These are phyloP conservation scores for Solanum peruvianum DNA, from an alignment of 257 asterid species.

Conservation along the genomic window DNA sequence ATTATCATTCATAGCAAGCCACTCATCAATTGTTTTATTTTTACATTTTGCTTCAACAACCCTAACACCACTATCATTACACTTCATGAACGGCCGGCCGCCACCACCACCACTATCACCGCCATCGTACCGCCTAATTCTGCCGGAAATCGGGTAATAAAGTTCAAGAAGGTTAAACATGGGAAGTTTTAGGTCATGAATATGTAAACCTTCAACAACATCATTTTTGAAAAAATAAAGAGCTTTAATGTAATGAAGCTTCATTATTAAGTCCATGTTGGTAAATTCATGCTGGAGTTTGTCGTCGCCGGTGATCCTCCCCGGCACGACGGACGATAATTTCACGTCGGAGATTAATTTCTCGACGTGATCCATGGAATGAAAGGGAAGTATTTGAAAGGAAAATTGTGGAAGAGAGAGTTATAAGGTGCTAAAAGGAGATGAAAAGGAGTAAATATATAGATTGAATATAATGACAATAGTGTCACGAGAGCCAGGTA, in stretches of 20 bases:
- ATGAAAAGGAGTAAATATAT: background rate
- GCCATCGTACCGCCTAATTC: conserved; percentile 33
- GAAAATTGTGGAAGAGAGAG: background rate
- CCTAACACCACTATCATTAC: conserved; percentile 81
- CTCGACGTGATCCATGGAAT: background rate
- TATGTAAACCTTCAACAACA: conserved; percentile 30
- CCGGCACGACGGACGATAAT: conserved; percentile 56
- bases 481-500: too few relatives aligned
- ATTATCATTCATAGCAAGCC: conserved; percentile 15
- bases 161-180: conserved; percentile 39
- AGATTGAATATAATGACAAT: background rate
- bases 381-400: background rate
- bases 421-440: background rate
- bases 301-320: conserved; percentile 44
- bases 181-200: conserved; percentile 33
- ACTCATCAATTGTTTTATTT: conserved; percentile 34
- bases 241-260: conserved; percentile 45
- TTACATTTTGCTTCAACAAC: conserved; percentile 56
- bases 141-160: conserved; percentile 34
- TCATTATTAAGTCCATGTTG: conserved; percentile 45
- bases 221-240: conserved; percentile 48
- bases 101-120: conserved; percentile 6
- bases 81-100: conserved; percentile 51
- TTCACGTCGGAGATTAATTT: conserved; percentile 6
- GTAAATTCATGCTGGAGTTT: conserved; percentile 21